These are phyloP conservation scores for Melanomma pulvis-pyrius DNA, from an alignment of 495 filamentous ascomycete species.

Conservation along the genomic window DNA sequence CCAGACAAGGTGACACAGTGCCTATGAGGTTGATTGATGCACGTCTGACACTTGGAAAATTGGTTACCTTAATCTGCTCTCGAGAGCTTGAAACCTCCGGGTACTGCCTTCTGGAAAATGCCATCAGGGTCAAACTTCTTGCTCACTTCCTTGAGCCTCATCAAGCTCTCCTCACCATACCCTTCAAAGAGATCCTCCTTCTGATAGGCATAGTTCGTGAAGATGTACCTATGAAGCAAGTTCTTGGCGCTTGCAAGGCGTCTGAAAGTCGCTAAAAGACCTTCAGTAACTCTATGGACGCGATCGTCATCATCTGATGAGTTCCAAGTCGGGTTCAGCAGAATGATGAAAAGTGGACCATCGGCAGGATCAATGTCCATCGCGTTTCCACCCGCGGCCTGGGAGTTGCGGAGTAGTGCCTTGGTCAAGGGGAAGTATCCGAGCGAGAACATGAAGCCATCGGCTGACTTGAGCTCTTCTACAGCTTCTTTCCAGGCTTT, in stretches of 20 bases:
- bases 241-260: neutral
- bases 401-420: constrained; percentile 6
- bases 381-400: constrained; percentile 36
- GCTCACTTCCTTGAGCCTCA: constrained; percentile 42
- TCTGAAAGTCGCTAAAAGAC: neutral
- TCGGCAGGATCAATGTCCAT: constrained; percentile 31
- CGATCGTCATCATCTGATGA: constrained; percentile 16
- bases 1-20: no score
- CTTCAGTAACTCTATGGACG: neutral
- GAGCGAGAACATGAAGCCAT: constrained; percentile 7
- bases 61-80: no score
- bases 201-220: constrained; percentile 19
- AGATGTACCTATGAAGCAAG: constrained; percentile 13
- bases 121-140: constrained; percentile 48
- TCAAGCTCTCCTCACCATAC: constrained; percentile 48
- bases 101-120: constrained; percentile 41
- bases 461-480: neutral
- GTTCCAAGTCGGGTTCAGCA: constrained; percentile 41
- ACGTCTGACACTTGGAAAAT: no score
- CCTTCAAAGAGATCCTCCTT: constrained; percentile 9
- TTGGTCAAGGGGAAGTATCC: constrained; percentile 1
- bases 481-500: neutral
- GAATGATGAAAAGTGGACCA: constrained; percentile 39
- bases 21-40: no score
- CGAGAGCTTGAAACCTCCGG: constrained; percentile 43